Conservation (phyloP, 208 protist species). For the Leishmania amazonensis region DNA sequence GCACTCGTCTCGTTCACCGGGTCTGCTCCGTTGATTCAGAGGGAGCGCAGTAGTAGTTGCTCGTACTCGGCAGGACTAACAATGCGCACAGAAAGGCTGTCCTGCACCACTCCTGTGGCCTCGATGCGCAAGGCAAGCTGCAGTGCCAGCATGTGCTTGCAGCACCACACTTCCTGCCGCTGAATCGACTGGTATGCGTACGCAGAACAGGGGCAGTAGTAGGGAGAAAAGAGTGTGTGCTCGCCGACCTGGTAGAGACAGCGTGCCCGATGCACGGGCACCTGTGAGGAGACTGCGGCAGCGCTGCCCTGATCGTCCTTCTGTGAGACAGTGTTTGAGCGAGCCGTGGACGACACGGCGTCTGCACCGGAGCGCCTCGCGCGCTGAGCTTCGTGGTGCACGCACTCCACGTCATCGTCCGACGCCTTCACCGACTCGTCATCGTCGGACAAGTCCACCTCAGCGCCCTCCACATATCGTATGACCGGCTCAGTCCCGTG, state of each 20-base stretch:
- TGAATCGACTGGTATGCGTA: conserved; percentile 80
- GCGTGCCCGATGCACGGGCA: conserved; percentile 18
- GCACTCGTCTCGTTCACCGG: background rate
- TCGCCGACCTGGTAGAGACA: conserved; percentile 81
- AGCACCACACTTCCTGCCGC: conserved; percentile 72
- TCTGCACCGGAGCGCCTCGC: background rate
- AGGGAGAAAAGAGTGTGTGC: conserved; percentile 70
- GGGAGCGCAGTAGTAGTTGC: conserved; percentile 19
- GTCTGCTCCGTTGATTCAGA: conserved; percentile 6
- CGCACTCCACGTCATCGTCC: background rate
- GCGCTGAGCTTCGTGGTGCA: background rate
- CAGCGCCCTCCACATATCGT: conserved; percentile 49
- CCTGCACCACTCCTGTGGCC: conserved; percentile 46
- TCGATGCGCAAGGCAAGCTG: conserved; percentile 67
- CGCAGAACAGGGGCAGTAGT: conserved; percentile 82
- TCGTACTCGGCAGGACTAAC: conserved; percentile 35
- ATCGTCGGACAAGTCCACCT: background rate
- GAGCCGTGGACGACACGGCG: background rate
- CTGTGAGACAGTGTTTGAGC: background rate
- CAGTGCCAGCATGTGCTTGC: conserved; percentile 86
- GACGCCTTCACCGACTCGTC: background rate
- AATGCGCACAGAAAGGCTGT: conserved; percentile 46
- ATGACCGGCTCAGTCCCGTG: conserved; percentile 70
- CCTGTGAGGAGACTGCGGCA: background rate
- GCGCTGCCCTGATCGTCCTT: background rate